A percentile compares a stretch with the other conserved stretches of the same genome.
Conservation (phyloP, 2,329 filamentous ascomycete genomes). For the Teratosphaeria nubilosa region DNA sequence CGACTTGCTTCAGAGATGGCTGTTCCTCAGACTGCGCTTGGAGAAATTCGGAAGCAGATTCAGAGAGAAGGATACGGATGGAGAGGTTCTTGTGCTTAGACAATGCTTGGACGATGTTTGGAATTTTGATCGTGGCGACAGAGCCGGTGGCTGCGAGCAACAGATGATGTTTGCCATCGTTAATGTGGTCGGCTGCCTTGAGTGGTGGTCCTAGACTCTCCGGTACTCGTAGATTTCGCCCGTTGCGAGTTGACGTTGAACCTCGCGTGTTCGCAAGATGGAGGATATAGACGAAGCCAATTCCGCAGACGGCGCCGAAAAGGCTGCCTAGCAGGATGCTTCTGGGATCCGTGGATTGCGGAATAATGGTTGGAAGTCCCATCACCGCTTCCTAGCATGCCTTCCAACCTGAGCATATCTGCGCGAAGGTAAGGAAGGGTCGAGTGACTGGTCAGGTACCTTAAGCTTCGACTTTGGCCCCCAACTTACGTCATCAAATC, state of each 20-base stretch:
- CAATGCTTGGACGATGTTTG: slow-evolving; percentile 44
- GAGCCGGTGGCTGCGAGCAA: slow-evolving; percentile 59
- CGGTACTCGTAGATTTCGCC: background rate
- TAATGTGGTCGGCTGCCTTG: slow-evolving; percentile 26
- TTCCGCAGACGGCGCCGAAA: background rate
- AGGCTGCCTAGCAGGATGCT: background rate
- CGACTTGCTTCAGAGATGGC: slow-evolving; percentile 53
- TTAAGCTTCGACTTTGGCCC: background rate
- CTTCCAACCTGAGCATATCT: background rate
- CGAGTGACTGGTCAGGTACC: background rate
- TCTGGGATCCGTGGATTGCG: background rate
- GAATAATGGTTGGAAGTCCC: background rate
- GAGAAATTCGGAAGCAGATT: slow-evolving; percentile 65
- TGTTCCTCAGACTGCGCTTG: slow-evolving; percentile 67
- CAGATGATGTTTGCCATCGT: slow-evolving; percentile 49
- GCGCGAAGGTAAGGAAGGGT: background rate
- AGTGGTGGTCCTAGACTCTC: slow-evolving; percentile 8
- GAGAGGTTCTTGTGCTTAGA: slow-evolving; percentile 48
- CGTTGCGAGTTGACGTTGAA: background rate
- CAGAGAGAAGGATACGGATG: slow-evolving; percentile 75
- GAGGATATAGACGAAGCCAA: background rate
- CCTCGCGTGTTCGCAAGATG: background rate
- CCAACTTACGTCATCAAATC: background rate
- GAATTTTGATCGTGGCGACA: slow-evolving; percentile 78
- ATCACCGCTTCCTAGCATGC: background rate